Base-by-base conservation (phyloP, 805 yeast genomes). In the Zygosaccharomyces kombuchaensis region DNA sequence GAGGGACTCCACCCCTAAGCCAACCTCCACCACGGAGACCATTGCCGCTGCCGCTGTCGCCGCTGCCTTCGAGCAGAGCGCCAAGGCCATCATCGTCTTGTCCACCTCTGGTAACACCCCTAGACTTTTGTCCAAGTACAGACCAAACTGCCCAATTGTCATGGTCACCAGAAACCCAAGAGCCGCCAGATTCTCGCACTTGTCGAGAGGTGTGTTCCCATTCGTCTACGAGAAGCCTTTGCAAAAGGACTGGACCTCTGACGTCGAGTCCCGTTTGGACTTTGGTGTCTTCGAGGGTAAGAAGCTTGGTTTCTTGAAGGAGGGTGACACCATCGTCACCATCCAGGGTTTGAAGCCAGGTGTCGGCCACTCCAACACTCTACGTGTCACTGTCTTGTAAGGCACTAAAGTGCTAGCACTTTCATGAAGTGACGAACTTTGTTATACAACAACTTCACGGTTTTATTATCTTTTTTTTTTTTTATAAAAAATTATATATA, bases 301-400 rank as follows among this genome's bases (percentile, higher is more conserved):
- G 63, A 83, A 78, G 54, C 80, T 90, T 63, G 95, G 95, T 62
- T 80, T 93, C 72, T 76, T 93, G 68, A 71, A 74, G 61, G 82
- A 80, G 72, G 96, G 96, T 72, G 96, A 89, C 70, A 75, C 85
- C 51, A 84, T 88, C 62, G 87, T 93, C 58, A 87, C 96, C 67
- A 85, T 93, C 71, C 99, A 93, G 80, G 99, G 99, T 71, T 93
- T 96, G 91, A 87, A 95, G 67, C 86, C 91, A 71, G 98, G 98
- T 75, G 78, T 88, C 58, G 99, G 99, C 68, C 96, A 93, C 84
- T 87, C 99, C 67, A 93, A 93, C 86, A 93, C 99, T 55, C 80
- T 93, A 72, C 91, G 98, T 79, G 81, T 91, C 65, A 77, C 88
- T 61, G 78, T 79, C 68, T 91, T 88, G 67, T 83, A 74, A 69